Evolutionary conservation across 2,329 filamentous ascomycete genomes (phyloP).

Genomic region (Byssoonygena ceratinophila): DNA sequence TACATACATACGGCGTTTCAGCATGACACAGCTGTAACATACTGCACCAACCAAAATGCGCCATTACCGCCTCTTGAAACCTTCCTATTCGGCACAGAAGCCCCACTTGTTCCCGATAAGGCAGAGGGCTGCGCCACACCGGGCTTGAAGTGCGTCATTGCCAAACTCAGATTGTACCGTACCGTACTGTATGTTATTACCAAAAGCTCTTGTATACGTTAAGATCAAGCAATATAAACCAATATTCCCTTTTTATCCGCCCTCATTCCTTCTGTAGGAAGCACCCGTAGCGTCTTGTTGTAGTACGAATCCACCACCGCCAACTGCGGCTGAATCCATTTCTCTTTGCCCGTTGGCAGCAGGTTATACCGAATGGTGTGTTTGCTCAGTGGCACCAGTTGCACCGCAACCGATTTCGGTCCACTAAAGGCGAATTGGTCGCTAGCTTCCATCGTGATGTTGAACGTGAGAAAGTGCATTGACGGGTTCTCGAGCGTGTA

Average conservation of each 20-base stretch:
- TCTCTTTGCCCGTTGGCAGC: slow-evolving; percentile 52
- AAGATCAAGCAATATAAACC: slow-evolving; percentile 25
- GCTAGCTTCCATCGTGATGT: slow-evolving; percentile 79
- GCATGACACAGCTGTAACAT: neutral
- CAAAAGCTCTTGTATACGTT: no score
- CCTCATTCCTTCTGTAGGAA: slow-evolving; percentile 61
- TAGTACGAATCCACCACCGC: slow-evolving; percentile 84
- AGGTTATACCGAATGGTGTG: slow-evolving; percentile 63
- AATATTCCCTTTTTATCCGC: slow-evolving; percentile 44
- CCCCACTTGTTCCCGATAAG: neutral
- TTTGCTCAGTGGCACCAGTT: slow-evolving; percentile 71
- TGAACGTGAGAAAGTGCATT: slow-evolving; percentile 88
- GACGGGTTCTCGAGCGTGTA: slow-evolving; percentile 89
- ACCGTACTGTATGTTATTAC: no score
- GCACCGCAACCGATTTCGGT: slow-evolving; percentile 66
- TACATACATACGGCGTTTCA: no score
- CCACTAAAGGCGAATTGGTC: slow-evolving; percentile 91
- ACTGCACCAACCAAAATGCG: neutral
- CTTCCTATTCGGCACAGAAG: neutral
- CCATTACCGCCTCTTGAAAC: neutral
- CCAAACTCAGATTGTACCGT: no score
- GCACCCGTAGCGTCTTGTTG: slow-evolving; percentile 74
- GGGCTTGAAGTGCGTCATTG: neutral
- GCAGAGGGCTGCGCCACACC: neutral
- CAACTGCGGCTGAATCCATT: slow-evolving; percentile 62